Evolutionary conservation across 805 yeast genomes (phyloP), one percentile per base, ranked within the genome.

Genomic region (Kurtzmaniella cleridarum): DNA sequence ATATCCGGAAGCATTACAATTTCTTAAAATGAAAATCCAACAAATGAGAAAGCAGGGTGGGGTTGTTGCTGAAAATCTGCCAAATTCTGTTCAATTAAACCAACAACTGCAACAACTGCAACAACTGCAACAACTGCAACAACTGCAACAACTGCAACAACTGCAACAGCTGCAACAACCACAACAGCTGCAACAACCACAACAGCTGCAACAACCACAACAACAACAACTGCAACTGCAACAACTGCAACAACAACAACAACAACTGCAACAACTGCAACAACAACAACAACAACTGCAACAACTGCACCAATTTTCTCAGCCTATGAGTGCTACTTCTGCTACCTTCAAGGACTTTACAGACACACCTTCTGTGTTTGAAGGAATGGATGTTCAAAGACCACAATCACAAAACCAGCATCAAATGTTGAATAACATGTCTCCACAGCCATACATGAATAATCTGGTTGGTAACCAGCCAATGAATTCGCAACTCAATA

Each of bases 1-100:
- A 28, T 77, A 76, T 44, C 80, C 79, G 0, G 81, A 76, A 42
- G 78, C 78, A 1, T 53, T 69, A n/a, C 71, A 64, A 40, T 62
- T 57, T 35, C 51, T 69, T 38, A 69, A 62, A 43, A 47, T 54
- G 54, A 71, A 57, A 59, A 54, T 66, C 35, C 63, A 61, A 32
- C 69, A 64, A 41, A 56, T 66, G 63, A 57, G 55, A 39, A 59
- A 59, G 32, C 58, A 49, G 36, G 60, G 60, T 36, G 55, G 48
- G 38, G 49, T 20, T 4, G 5, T n/a, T 12, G 30, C 23, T 14
- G 28, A 20, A 5, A 32, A 23, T 5, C 23, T 30, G 12, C 33
- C 18, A 33, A n/a, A 9, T 42, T 44, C 27, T 27, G 32, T 36
- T 40, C 16, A 38, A 34, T 35, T 33, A 31, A 31, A 34, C 14